Conservation (phyloP, 768 basidiomycete genomes). For the Suillus subaureus region DNA sequence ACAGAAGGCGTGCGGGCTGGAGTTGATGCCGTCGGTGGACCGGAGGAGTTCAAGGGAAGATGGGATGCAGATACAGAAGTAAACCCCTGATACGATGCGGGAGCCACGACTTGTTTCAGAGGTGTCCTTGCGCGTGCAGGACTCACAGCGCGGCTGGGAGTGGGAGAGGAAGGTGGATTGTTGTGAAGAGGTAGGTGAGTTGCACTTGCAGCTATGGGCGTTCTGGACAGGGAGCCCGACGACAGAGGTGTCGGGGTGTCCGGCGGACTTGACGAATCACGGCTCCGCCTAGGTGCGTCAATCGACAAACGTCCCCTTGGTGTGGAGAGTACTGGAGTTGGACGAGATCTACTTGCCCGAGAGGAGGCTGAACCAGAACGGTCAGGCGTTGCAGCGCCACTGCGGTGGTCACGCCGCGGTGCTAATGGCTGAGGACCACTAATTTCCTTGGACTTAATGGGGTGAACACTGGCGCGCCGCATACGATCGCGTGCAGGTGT, state of each 20-base stretch:
- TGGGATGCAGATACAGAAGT: constrained; percentile 54
- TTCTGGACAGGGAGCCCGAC: constrained; percentile 36
- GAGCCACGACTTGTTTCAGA: constrained; percentile 41
- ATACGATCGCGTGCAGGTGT: constrained; percentile 50
- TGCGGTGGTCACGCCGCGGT: constrained; percentile 35
- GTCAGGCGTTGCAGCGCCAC: constrained; percentile 24
- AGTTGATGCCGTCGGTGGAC: constrained; percentile 30
- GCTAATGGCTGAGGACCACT: constrained; percentile 41
- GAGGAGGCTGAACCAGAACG: constrained; percentile 33
- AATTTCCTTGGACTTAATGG: constrained; percentile 38
- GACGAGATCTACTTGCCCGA: constrained; percentile 36
- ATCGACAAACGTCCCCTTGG: constrained; percentile 33
- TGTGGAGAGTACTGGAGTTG: constrained; percentile 32
- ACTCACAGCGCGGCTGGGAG: constrained; percentile 40
- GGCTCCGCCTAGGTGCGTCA: constrained; percentile 38
- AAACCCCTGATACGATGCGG: constrained; percentile 42
- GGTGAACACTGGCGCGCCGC: constrained; percentile 41
- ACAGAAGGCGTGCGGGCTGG: constrained; percentile 31
- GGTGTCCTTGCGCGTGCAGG: constrained; percentile 47
- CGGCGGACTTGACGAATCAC: constrained; percentile 47
- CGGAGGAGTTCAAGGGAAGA: constrained; percentile 40
- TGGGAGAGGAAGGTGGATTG: constrained; percentile 42
- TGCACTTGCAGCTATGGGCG: constrained; percentile 40
- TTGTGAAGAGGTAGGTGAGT: constrained; percentile 41
- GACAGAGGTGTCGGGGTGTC: constrained; percentile 50